Evolutionary conservation across 208 protist genomes (phyloP).

Genomic region (Trichomonas vaginalis): DNA sequence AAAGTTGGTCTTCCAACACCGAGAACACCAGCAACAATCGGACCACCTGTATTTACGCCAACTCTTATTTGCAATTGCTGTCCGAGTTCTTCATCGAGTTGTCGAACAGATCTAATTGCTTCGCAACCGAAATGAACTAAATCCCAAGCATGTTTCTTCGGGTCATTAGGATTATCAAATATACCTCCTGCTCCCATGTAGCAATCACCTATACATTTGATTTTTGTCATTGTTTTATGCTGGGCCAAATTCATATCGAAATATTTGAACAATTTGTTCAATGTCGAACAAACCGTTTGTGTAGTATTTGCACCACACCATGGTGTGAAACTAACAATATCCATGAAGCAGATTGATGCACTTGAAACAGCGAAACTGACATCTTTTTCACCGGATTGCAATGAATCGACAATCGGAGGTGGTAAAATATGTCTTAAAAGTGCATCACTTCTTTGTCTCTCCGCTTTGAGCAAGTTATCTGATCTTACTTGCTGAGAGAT

Average conservation of each 20-base stretch:
- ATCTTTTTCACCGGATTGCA: background rate
- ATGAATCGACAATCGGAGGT: background rate
- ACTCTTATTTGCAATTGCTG: background rate
- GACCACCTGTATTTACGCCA: background rate
- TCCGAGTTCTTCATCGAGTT: background rate
- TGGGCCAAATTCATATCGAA: background rate
- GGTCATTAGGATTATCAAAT: background rate
- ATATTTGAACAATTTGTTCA: background rate
- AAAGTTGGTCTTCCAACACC: background rate
- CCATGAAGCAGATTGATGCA: background rate
- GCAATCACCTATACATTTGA: conserved; percentile 15
- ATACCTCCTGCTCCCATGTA: conserved; percentile 9
- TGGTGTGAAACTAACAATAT: background rate
- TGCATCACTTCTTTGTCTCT: background rate
- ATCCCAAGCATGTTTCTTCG: background rate
- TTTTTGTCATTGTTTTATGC: background rate
- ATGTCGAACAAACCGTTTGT: background rate
- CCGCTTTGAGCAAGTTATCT: background rate
- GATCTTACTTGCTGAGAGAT: background rate
- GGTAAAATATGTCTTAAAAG: background rate
- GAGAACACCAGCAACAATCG: background rate
- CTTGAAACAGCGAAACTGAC: background rate
- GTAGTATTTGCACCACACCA: background rate
- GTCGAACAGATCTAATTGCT: background rate
- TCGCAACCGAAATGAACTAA: background rate